Evolutionary conservation across 805 yeast species (phyloP).

Genomic region (Priceomyces fermenticarens): DNA sequence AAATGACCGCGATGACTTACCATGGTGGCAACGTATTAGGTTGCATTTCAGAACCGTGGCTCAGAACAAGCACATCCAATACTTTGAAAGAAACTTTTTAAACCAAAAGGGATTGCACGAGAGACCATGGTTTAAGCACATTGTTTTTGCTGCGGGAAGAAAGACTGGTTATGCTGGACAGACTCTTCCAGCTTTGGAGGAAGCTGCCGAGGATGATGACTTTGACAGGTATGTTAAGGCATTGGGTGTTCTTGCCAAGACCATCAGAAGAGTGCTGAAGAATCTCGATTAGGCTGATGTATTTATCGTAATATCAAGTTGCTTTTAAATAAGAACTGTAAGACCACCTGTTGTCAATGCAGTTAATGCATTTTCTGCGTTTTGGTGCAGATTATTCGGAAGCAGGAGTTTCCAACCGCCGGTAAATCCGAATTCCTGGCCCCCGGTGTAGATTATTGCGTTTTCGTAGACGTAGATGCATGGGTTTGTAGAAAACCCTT

Average conservation of each 20-base stretch:
- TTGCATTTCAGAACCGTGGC: conserved; percentile 27
- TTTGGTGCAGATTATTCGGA: too few relatives aligned
- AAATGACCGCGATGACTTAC: conserved; percentile 28
- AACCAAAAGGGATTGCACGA: conserved; percentile 43
- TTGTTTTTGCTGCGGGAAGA: conserved; percentile 59
- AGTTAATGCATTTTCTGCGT: too few relatives aligned
- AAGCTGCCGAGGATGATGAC: conserved; percentile 49
- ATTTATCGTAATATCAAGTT: too few relatives aligned
- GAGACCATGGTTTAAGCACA: conserved; percentile 62
- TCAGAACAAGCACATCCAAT: conserved; percentile 36
- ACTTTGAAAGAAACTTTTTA: conserved; percentile 55
- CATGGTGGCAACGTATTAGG: conserved; percentile 34
- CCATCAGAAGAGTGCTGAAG: conserved; percentile 28
- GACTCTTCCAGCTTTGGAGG: conserved; percentile 58
- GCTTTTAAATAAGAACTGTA: too few relatives aligned
- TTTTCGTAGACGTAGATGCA: too few relatives aligned
- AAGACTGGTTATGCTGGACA: conserved; percentile 49
- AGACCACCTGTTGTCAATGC: too few relatives aligned
- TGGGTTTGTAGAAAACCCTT: too few relatives aligned
- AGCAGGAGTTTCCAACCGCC: too few relatives aligned
- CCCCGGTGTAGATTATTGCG: too few relatives aligned
- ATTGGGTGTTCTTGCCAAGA: conserved; percentile 41
- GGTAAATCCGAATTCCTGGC: too few relatives aligned
- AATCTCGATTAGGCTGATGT: not conserved
- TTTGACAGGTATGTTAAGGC: conserved; percentile 42